Evolutionary conservation across 345 rosid genomes (phyloP), one percentile per base, ranked within the genome.

Genomic region (Populus euphratica): DNA sequence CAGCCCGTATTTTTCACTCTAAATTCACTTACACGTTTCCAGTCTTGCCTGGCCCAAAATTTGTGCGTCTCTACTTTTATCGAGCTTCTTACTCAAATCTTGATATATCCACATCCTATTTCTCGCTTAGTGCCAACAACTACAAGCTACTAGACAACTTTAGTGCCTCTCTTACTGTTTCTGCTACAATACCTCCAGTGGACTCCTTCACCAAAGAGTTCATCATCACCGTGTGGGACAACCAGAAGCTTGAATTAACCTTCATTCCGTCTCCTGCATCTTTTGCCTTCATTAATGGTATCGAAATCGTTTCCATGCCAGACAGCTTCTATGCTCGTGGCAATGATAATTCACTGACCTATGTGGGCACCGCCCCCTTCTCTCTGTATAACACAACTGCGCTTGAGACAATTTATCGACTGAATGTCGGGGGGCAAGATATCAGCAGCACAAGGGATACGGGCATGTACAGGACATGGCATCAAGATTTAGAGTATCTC

Each of bases 11-110:
- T 49, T 75, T 76, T 23, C 56, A 7, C 9, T 75, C 84, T 10
- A 16, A 62, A 2, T 79, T 88, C 83, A 73, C 73, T 52, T 88
- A 83, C 77, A 69, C 70, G 17, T 82, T 88, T 54, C 83, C 74
- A 2, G 74, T 83, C 69, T 27, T 78, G 1, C 25, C 80, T 1
- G 87, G 89, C 8, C 82, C 83, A 5, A 84, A 79, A 35, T 84
- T 88, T 74, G 36, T 79, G 54, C 78, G 78, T 11, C 78, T 74
- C 29, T 69, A 79, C 64, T 79, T 79, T n/a, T 79, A 79, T 73
- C 69, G 47, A 4, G n/a, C 59, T 8, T 17, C 65, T 4, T 74
- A 79, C 47, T 62, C 63, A 2, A 10, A 2, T 13, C 54, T n/a
- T 33, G 14, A 69, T 20, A 0, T 5, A 16, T 59, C 78, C 4